Percentiles rank a stretch among this genome's conserved stretches.
phyloP scores from a whole-genome alignment of 2,329 filamentous ascomycete species.

The Claviceps digitariae region DNA sequence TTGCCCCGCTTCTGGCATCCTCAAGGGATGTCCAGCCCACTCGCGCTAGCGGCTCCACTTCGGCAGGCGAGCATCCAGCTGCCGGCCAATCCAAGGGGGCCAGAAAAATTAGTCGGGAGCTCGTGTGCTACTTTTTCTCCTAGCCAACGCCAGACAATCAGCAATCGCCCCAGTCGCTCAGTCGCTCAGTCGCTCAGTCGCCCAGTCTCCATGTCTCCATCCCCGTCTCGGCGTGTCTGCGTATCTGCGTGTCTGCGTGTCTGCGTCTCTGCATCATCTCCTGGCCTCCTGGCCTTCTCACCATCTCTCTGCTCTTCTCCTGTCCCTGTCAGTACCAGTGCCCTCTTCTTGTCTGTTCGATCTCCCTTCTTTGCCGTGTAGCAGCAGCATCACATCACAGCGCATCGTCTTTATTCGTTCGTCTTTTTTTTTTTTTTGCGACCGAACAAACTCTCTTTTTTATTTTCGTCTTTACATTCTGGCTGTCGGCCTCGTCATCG shows the following conservation, averaged over 20 bases:
- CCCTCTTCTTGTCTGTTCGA: conserved; percentile 2
- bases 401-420: not conserved
- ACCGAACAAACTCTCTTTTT: not conserved
- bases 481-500: not conserved
- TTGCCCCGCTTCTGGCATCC: conserved; percentile 7
- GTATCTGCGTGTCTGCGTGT: not conserved
- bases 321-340: not conserved
- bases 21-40: conserved; percentile 13
- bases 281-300: not conserved
- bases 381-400: not conserved
- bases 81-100: conserved; percentile 21
- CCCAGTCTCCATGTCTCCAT: not conserved
- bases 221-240: not conserved
- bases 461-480: not conserved
- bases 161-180: not conserved
- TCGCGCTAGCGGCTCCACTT: conserved; percentile 21
- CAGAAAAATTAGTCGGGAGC: conserved; percentile 23
- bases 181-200: not conserved
- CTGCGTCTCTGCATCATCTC: not conserved
- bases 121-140: conserved; percentile 16
- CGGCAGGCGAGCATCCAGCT: conserved; percentile 21
- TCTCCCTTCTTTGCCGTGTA: conserved; percentile 1
- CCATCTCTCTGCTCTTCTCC: not conserved
- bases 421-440: not conserved
- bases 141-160: conserved; percentile 12